phyloP scores from a whole-genome alignment of 1,284 basidiomycete genomes.

The Salmacisia buchloeana region DNA sequence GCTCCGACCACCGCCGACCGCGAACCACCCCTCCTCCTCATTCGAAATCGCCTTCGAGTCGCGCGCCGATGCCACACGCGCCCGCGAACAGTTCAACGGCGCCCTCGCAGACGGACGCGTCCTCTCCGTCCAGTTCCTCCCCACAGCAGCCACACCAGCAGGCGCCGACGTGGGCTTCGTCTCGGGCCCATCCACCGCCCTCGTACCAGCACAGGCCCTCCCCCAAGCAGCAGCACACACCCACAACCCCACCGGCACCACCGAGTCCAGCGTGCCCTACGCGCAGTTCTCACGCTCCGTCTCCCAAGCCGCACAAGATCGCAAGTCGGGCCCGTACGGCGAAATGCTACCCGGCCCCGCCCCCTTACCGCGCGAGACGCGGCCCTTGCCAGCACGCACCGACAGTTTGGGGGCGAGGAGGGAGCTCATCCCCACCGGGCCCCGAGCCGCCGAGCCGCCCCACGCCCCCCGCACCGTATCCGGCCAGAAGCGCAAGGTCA shows the following conservation, averaged over 20 bases:
- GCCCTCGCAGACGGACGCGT: constrained; percentile 46
- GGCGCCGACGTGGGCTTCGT: background rate
- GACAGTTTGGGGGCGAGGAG: background rate
- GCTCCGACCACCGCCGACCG: constrained; percentile 25
- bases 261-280: constrained; percentile 4
- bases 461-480: background rate
- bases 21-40: constrained; percentile 34
- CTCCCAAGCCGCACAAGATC: constrained; percentile 8
- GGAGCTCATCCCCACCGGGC: background rate
- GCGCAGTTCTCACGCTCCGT: constrained; percentile 6
- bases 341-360: background rate
- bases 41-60: constrained; percentile 41
- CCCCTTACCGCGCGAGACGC: background rate
- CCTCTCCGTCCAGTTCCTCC: constrained; percentile 23
- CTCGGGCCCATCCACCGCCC: background rate
- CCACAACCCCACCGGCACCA: constrained; percentile 3
- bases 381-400: background rate
- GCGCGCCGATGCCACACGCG: constrained; percentile 26
- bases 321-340: constrained; percentile 5
- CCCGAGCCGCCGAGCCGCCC: background rate
- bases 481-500: constrained; percentile 2
- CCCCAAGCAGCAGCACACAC: background rate
- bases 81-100: constrained; percentile 42
- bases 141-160: background rate
- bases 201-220: no score